Evolutionary conservation across 192 early-diverging fungal genomes (phyloP), one percentile per base, ranked within the genome.

Genomic region (Backusella sp.): DNA sequence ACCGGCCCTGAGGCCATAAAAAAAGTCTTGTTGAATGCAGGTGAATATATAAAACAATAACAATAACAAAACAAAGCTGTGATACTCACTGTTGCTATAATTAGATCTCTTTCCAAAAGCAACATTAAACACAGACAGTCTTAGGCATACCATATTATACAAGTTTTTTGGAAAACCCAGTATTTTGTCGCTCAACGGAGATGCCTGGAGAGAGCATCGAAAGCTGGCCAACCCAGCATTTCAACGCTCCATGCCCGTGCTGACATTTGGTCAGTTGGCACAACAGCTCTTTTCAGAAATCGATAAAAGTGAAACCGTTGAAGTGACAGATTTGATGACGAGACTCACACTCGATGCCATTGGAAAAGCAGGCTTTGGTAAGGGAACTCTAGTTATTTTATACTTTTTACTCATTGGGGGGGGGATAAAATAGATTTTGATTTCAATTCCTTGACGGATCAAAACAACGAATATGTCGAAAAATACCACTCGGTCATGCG

Each of bases 291-390:
- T 81, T 66, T 9, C 19, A 23, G 17, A 44, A 28, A n/a, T 75
- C 9, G 65, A 75, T 28, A 39, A 68, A 41, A 32, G 44, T 34
- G 11, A 46, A 28, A 37, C 19, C 17, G 65, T 75, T 17, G 66
- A 75, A 23, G 14, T 75, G 4, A 41, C 37, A 17, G 37, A 68
- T 32, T 28, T 75, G 23, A 66, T 75, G 74, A 41, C 4, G 3
- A 71, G 71, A 17, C 68, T 76, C 1, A 81, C 80, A 12, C 59
- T 81, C 28, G 80, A 81, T 66, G 73, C 74, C 30, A 77, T 81
- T 6, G 80, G 80, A 32, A 66, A 56, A 46, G 73, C 80, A 34
- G 80, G 67, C 0, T 81, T 81, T 69, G 80, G 76, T 1, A 30
- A 30, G 30, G 30, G 30, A 1, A 32, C 0, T 32, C 30, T 32